Conservation (phyloP, 2,329 filamentous ascomycete genomes). For the Nemania sp. region DNA sequence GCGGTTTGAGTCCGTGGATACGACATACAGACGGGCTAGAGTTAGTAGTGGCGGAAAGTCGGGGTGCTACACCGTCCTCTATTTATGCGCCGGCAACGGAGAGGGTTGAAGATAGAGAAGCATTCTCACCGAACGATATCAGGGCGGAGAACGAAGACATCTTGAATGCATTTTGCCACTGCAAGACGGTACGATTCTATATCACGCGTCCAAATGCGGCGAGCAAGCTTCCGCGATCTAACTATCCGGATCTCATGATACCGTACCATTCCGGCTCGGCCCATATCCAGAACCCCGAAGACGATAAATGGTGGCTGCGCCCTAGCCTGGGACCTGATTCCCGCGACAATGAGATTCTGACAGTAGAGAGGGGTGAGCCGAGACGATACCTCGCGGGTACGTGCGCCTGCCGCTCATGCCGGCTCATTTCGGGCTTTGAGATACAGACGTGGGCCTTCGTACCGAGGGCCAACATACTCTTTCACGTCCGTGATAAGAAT, state of each 20-base stretch:
- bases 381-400: constrained; percentile 58
- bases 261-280: constrained; percentile 49
- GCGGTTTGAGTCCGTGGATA: constrained; percentile 45
- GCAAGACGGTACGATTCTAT: constrained; percentile 58
- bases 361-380: constrained; percentile 41
- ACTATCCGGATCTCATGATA: constrained; percentile 58
- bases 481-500: constrained; percentile 38
- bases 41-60: constrained; percentile 8
- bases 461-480: constrained; percentile 60
- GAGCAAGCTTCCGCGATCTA: constrained; percentile 51
- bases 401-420: constrained; percentile 67
- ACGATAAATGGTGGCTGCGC: constrained; percentile 65
- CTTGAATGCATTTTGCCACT: constrained; percentile 57
- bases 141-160: constrained; percentile 19
- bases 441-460: constrained; percentile 70
- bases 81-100: not conserved
- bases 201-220: constrained; percentile 58
- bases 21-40: constrained; percentile 5
- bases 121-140: constrained; percentile 13
- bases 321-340: constrained; percentile 24
- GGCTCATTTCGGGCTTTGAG: constrained; percentile 63
- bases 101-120: not conserved
- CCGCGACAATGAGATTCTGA: not conserved
- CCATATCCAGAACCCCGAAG: constrained; percentile 48
- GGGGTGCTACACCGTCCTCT: not conserved